These are phyloP conservation scores for Astragalus glycyphyllos DNA, from an alignment of 306 rosid species.

Conservation along the genomic window DNA sequence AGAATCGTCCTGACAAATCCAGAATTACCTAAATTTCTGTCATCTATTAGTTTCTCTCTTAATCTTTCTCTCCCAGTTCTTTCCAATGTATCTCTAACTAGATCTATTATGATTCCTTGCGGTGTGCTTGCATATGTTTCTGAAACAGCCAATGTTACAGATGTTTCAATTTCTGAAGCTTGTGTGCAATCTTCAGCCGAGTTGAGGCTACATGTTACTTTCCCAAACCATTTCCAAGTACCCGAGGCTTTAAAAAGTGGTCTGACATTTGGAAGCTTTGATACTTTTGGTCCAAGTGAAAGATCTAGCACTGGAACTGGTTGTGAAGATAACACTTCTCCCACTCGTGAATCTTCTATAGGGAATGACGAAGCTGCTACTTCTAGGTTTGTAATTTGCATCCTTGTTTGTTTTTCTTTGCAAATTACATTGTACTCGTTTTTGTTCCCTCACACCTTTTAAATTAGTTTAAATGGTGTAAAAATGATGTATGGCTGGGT, in stretches of 20 bases:
- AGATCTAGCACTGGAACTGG: conserved; percentile 45
- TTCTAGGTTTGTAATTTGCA: conserved; percentile 66
- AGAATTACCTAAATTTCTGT: conserved; percentile 5
- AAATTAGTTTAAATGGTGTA: background rate
- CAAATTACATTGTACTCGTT: conserved; percentile 6
- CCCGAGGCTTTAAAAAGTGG: conserved; percentile 70
- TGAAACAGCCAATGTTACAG: conserved; percentile 55
- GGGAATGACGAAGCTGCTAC: conserved; percentile 49
- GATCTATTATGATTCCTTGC: conserved; percentile 15
- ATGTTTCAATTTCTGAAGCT: conserved; percentile 52
- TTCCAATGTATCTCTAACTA: background rate
- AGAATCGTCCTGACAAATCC: conserved; percentile 10
- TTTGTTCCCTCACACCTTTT: background rate
- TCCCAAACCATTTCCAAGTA: conserved; percentile 83
- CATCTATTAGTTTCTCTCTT: background rate
- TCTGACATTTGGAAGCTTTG: conserved; percentile 85
- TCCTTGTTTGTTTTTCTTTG: conserved; percentile 20
- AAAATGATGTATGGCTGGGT: conserved; percentile 27
- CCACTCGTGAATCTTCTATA: conserved; percentile 50
- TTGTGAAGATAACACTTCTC: conserved; percentile 40
- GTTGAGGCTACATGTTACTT: conserved; percentile 65
- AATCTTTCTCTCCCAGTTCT: background rate
- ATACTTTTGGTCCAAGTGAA: conserved; percentile 47
- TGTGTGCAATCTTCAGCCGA: conserved; percentile 51
- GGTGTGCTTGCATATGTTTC: conserved; percentile 42